Conservation (phyloP, 768 basidiomycete genomes). For the Tricholoma sp. region DNA sequence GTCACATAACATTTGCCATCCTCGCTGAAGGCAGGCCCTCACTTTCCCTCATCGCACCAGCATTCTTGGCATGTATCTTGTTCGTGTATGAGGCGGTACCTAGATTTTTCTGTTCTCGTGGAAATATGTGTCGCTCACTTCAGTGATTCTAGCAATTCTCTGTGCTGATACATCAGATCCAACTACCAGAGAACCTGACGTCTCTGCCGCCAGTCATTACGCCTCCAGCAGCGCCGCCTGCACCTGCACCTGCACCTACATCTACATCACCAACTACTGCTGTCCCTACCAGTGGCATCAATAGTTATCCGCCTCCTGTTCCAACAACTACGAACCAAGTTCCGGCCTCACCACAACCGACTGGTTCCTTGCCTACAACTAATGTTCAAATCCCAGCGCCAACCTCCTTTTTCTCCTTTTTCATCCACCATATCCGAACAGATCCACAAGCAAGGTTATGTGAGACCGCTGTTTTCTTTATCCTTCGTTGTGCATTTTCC, state of each 20-base stretch:
- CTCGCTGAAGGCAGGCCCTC: slow-evolving; percentile 79
- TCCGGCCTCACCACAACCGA: slow-evolving; percentile 16
- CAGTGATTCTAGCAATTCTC: slow-evolving; percentile 65
- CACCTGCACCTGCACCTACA: slow-evolving; percentile 9
- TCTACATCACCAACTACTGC: slow-evolving; percentile 12
- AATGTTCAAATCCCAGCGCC: slow-evolving; percentile 10
- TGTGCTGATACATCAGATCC: slow-evolving; percentile 75
- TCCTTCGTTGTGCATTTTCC: slow-evolving; percentile 4
- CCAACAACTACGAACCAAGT: slow-evolving; percentile 15
- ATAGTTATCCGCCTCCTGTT: slow-evolving; percentile 14
- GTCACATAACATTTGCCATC: slow-evolving; percentile 85
- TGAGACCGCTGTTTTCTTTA: slow-evolving; percentile 28
- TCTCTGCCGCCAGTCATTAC: slow-evolving; percentile 19
- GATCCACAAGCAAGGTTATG: slow-evolving; percentile 73
- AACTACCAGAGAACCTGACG: slow-evolving; percentile 62
- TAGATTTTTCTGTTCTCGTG: background rate
- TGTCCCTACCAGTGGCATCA: slow-evolving; percentile 6
- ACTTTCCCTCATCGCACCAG: slow-evolving; percentile 76
- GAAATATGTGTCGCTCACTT: background rate
- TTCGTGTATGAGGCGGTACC: slow-evolving; percentile 81
- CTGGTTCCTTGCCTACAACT: slow-evolving; percentile 19
- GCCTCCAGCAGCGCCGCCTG: slow-evolving; percentile 19
- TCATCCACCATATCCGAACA: slow-evolving; percentile 54
- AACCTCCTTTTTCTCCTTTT: slow-evolving; percentile 42
- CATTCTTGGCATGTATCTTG: slow-evolving; percentile 75